Evolutionary conservation across 2,329 filamentous ascomycete species (phyloP), one percentile per base, ranked within the genome.

Genomic region (Fulvia fulva): DNA sequence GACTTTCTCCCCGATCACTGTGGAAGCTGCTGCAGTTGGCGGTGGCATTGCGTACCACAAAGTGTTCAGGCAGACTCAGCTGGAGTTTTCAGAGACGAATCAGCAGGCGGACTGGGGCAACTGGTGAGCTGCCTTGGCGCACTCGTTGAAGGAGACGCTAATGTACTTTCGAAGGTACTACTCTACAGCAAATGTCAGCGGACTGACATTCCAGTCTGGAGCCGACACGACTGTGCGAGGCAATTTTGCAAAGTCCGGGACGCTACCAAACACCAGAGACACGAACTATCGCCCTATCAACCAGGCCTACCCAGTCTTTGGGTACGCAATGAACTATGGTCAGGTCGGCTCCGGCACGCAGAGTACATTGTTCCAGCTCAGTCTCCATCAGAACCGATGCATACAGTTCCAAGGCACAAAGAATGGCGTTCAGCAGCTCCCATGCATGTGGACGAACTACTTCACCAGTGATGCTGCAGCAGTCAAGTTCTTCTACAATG

Each of bases 361-460:
- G 5, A 74, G 68, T 51, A 75, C 73, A 2, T 65, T 81, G 6
- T 83, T 81, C 64, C 76, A 80, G 4, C 74, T 83, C 51, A 80
- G 79, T 32, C 68, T 83, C 19, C 73, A 76, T 14, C 81, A 83
- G 60, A 68, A 77, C 19, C 67, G 80, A 5, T 80, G 80, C 1
- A 73, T 82, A 34, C 80, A 81, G 49, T 83, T 78, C 60, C 73
- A 77, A 44, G 73, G 73, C 9, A 57, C 54, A 1, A 61, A 60
- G 30, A 68, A 73, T 37, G 73, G 74, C 0, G 60, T 64, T 11
- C 68, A 67, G 2, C 68, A 70, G 1, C 59, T 81, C 9, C 76
- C 75, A 19, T 80, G 80, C 16, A 70, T 83, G 14, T 83, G 81
- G 80, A 81, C 72, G 12, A 77, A 73, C 57, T 82, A 82, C 62